These are phyloP conservation scores for Margaritispora aquatica DNA, from an alignment of 495 filamentous ascomycete genomes.

Conservation along the genomic window DNA sequence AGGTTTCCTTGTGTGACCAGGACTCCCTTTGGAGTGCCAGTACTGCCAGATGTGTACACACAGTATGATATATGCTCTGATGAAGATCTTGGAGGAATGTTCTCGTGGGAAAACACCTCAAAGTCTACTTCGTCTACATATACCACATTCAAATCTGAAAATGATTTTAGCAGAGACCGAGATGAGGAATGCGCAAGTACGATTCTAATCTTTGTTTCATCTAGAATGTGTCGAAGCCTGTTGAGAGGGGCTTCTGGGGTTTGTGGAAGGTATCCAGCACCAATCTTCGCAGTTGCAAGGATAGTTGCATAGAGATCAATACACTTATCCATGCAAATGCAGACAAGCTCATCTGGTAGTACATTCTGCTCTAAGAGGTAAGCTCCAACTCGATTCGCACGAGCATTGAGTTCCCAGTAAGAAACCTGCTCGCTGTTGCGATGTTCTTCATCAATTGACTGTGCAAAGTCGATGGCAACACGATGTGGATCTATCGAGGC, in stretches of 20 bases:
- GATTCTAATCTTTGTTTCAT: slow-evolving; percentile 39
- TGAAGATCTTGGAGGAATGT: slow-evolving; percentile 13
- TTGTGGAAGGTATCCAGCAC: slow-evolving; percentile 69
- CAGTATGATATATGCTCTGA: slow-evolving; percentile 31
- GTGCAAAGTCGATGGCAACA: slow-evolving; percentile 55
- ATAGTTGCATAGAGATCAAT: slow-evolving; percentile 61
- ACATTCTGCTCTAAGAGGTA: slow-evolving; percentile 42
- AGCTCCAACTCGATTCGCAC: slow-evolving; percentile 59
- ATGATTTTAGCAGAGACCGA: slow-evolving; percentile 2
- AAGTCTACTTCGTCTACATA: slow-evolving; percentile 19
- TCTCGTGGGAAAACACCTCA: slow-evolving; percentile 15
- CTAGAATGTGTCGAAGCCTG: slow-evolving; percentile 47
- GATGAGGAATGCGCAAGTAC: slow-evolving; percentile 22
- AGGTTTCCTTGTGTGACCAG: slow-evolving; percentile 63
- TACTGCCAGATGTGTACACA: slow-evolving; percentile 35
- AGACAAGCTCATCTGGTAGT: slow-evolving; percentile 47
- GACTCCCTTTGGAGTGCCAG: slow-evolving; percentile 62
- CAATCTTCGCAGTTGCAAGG: slow-evolving; percentile 63
- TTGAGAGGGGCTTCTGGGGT: slow-evolving; percentile 54
- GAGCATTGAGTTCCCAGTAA: slow-evolving; percentile 54
- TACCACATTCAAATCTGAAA: slow-evolving; percentile 6
- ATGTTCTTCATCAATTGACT: slow-evolving; percentile 29
- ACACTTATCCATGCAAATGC: slow-evolving; percentile 66
- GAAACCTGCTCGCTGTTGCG: slow-evolving; percentile 38
- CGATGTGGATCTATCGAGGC: slow-evolving; percentile 40